Evolutionary conservation across 2,329 filamentous ascomycete genomes (phyloP).

Genomic region (Penicillium rolfsii): DNA sequence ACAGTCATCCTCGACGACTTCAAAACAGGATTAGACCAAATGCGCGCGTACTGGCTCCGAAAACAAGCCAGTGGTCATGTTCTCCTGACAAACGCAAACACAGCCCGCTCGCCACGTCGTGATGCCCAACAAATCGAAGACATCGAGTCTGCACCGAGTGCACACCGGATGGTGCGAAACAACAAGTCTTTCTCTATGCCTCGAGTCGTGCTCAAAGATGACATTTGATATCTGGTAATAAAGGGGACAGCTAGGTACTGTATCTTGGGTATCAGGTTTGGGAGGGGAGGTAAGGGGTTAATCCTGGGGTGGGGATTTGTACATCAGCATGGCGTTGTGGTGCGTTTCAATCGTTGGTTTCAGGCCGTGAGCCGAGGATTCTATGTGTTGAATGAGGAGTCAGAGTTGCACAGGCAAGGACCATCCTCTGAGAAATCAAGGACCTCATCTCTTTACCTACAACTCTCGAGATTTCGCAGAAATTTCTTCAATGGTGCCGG

Average conservation of each 20-base stretch:
- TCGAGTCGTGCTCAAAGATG: slow-evolving; percentile 8
- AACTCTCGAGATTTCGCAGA: not conserved
- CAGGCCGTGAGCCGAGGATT: not conserved
- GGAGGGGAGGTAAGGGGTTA: not conserved
- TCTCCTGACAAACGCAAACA: slow-evolving; percentile 11
- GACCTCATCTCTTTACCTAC: not conserved
- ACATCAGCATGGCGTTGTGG: slow-evolving; percentile 6
- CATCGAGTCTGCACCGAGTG: slow-evolving; percentile 11
- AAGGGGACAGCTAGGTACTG: not conserved
- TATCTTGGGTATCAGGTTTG: not conserved
- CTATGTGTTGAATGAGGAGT: not conserved
- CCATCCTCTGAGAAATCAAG: not conserved
- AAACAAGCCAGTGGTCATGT: slow-evolving; percentile 32
- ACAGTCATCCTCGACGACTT: slow-evolving; percentile 70
- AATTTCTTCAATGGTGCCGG: too few relatives aligned
- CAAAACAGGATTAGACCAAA: slow-evolving; percentile 59
- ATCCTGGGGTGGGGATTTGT: not conserved
- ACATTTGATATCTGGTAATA: not conserved
- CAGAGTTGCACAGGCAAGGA: too few relatives aligned
- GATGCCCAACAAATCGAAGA: slow-evolving; percentile 4
- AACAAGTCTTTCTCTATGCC: slow-evolving; percentile 19
- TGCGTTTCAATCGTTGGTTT: not conserved
- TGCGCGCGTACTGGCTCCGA: slow-evolving; percentile 39
- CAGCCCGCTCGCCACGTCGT: not conserved
- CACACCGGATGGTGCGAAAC: slow-evolving; percentile 12